Base-by-base conservation (phyloP, 768 basidiomycete genomes). In the Cantharellus cinnabarinus region DNA sequence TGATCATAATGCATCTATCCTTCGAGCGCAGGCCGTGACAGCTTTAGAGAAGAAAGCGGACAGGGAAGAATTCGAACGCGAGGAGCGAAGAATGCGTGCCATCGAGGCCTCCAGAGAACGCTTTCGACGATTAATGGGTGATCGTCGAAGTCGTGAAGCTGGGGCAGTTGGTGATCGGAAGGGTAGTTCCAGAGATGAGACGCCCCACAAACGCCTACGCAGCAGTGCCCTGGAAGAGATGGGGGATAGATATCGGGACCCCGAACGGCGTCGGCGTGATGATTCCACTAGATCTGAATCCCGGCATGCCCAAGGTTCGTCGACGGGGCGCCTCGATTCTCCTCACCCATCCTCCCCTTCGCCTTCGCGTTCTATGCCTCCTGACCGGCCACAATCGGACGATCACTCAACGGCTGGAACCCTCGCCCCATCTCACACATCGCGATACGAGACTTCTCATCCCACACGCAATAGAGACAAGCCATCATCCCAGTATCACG, bases 1-100 rank as follows among this genome's bases (percentile, higher is more conserved):
- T 67, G 93, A 93, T 60, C 95, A 99, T 67, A 99, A 99, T 70
- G 81, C 83, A 70, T 81, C 85, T 7, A 74, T 99, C 3, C 61
- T 72, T 2, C 65, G 68, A 5, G 62, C 64, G 20, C 72, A 74
- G 59, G 69, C 68, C 34, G 58, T 67, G 5, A 67, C 67, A 62
- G 65, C 61, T 65, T 54, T 61, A 64, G 56, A 61, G 60, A 29
- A 48, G 44, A 29, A 48, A 29, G 44, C 44, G 44, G 44, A 48
- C 10, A 10, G 52, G 41, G 64, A 63, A 52, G 64, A 62, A 50
- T 58, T 64, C 56, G 62, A 65, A 35, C 35, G 65, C 51, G 55
- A 63, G 39, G 63, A 64, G 63, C 71, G 83, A 41, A 71, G 75
- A 59, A 75, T 75, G 2, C 73, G 88, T 2, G 88, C 87, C 0